These are phyloP conservation scores for Lentithecium fluviatile DNA, from an alignment of 495 filamentous ascomycete genomes.

Conservation along the genomic window DNA sequence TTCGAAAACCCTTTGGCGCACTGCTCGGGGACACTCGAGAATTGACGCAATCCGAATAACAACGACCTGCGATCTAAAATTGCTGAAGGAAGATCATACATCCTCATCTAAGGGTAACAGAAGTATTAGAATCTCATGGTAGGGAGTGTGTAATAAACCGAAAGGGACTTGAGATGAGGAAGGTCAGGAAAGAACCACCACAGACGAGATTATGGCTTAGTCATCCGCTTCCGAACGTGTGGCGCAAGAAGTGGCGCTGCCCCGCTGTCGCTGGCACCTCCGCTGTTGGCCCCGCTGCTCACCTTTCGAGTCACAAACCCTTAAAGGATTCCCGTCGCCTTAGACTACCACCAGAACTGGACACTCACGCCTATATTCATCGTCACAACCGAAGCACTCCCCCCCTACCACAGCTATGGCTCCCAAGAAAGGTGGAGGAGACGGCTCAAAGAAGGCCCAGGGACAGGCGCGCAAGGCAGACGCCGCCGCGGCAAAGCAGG, in stretches of 20 bases:
- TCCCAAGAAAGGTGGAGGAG: slow-evolving; percentile 59
- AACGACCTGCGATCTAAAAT: too few relatives aligned
- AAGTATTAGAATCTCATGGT: too few relatives aligned
- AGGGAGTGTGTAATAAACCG: too few relatives aligned
- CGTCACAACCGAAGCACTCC: neutral
- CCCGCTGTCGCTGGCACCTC: neutral
- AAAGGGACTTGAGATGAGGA: too few relatives aligned
- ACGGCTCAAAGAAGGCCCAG: slow-evolving; percentile 81
- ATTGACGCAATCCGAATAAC: too few relatives aligned
- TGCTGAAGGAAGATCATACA: too few relatives aligned
- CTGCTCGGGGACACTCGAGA: too few relatives aligned
- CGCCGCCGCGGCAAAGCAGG: slow-evolving; percentile 72
- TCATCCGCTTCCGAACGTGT: neutral
- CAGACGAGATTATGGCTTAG: neutral
- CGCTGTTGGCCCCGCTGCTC: neutral
- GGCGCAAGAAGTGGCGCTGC: neutral
- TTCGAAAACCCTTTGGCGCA: too few relatives aligned
- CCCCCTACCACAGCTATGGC: slow-evolving; percentile 45
- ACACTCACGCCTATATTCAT: neutral
- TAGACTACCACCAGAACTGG: neutral
- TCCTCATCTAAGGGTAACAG: too few relatives aligned
- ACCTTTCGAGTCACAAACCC: slow-evolving; percentile 3
- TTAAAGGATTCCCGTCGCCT: neutral
- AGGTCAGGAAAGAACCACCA: too few relatives aligned
- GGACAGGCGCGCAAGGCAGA: slow-evolving; percentile 95